phyloP scores from a whole-genome alignment of 257 asterid species.

The Nemophila menziesii region DNA sequence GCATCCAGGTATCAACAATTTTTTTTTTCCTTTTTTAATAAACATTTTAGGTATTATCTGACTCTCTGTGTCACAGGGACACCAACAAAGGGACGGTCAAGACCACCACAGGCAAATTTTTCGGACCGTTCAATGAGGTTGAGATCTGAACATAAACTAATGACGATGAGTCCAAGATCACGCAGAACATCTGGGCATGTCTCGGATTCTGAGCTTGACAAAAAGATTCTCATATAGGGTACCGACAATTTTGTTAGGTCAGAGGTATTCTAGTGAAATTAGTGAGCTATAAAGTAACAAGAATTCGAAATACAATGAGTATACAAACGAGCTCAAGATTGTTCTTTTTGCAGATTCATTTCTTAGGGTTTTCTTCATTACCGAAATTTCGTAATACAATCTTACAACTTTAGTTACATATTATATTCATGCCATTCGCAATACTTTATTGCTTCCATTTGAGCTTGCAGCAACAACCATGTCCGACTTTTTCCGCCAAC shows the following conservation, averaged over 20 bases:
- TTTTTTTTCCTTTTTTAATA: no score
- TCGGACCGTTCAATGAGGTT: slow-evolving; percentile 39
- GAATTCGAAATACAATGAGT: no score
- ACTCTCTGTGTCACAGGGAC: slow-evolving; percentile 33
- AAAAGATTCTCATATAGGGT: no score
- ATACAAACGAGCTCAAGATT: neutral
- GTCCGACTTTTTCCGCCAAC: slow-evolving; percentile 53
- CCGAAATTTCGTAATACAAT: neutral
- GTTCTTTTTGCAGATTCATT: neutral
- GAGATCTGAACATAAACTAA: slow-evolving; percentile 49
- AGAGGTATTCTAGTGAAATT: no score
- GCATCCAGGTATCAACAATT: slow-evolving; percentile 71
- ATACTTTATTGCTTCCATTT: slow-evolving; percentile 27
- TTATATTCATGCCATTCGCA: slow-evolving; percentile 27
- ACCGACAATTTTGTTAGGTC: no score
- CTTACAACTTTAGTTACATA: neutral
- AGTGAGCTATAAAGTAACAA: no score
- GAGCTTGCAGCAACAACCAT: slow-evolving; percentile 56
- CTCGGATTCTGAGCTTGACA: slow-evolving; percentile 86
- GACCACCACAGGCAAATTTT: slow-evolving; percentile 53
- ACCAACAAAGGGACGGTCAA: slow-evolving; percentile 39
- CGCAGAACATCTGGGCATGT: slow-evolving; percentile 49
- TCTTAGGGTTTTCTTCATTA: neutral
- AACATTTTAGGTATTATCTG: neutral
- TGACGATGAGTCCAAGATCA: slow-evolving; percentile 34